These are phyloP conservation scores for Hypoxylon sp. DNA, from an alignment of 2,329 filamentous ascomycete species.

Conservation along the genomic window DNA sequence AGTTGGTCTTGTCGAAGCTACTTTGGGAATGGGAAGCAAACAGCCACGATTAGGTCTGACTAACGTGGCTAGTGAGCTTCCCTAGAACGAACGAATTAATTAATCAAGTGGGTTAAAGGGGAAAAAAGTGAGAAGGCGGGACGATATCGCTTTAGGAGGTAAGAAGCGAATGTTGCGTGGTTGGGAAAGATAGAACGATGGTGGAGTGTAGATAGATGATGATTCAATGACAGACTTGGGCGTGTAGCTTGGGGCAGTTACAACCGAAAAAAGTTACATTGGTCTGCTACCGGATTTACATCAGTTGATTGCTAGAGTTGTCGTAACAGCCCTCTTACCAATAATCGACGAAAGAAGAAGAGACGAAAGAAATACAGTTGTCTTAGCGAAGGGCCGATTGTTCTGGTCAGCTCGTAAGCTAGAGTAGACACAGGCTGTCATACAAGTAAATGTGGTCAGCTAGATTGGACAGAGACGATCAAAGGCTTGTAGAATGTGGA, in stretches of 20 bases:
- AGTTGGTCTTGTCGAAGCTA: constrained; percentile 23
- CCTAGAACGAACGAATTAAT: constrained; percentile 33
- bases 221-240: constrained; percentile 24
- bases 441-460: constrained; percentile 23
- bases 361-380: constrained; percentile 20
- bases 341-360: constrained; percentile 17
- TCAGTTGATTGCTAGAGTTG: constrained; percentile 2
- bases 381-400: constrained; percentile 37
- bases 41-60: constrained; percentile 23
- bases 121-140: constrained; percentile 13
- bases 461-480: constrained; percentile 29
- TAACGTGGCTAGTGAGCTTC: constrained; percentile 39
- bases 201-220: constrained; percentile 28
- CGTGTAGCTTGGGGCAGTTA: constrained; percentile 12
- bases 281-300: constrained; percentile 5
- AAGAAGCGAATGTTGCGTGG: constrained; percentile 33
- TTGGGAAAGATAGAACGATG: constrained; percentile 33
- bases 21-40: constrained; percentile 38
- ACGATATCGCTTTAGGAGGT: constrained; percentile 9
- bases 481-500: constrained; percentile 27
- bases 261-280: constrained; percentile 22
- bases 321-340: constrained; percentile 7
- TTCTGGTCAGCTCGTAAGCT: constrained; percentile 23
- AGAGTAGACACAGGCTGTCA: constrained; percentile 21
- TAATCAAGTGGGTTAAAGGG: constrained; percentile 23